phyloP scores from a whole-genome alignment of 2,329 filamentous ascomycete genomes.

The Chaetothyriales sp. region DNA sequence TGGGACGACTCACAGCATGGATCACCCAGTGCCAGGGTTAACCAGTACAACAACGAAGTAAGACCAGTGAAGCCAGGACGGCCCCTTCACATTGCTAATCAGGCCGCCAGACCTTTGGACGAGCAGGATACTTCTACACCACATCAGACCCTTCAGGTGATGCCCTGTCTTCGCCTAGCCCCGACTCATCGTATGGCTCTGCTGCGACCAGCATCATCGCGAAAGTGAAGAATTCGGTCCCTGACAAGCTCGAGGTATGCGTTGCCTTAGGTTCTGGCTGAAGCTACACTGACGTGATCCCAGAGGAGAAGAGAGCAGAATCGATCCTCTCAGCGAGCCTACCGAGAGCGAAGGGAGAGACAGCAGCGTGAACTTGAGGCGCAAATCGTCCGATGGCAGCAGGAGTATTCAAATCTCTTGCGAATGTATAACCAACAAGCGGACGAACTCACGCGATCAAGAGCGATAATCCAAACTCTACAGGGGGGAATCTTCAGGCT shows the following conservation, averaged over 20 bases:
- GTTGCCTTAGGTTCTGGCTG: not conserved
- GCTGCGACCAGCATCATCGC: not conserved
- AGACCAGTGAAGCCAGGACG: not conserved
- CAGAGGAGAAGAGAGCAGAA: conserved; percentile 1
- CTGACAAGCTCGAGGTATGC: not conserved
- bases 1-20: not conserved
- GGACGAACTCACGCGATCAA: not conserved
- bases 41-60: not conserved
- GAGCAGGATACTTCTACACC: not conserved
- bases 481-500: not conserved
- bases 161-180: not conserved
- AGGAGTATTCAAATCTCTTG: not conserved
- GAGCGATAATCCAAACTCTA: not conserved
- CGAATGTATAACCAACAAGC: not conserved
- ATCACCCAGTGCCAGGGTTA: not conserved
- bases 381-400: not conserved
- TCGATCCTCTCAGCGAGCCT: conserved; percentile 1
- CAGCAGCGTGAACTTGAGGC: not conserved
- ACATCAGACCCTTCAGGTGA: not conserved
- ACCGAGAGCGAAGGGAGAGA: not conserved
- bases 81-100: not conserved
- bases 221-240: not conserved
- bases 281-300: not conserved
- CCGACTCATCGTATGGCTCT: not conserved
- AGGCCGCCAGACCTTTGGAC: not conserved